Evolutionary conservation across 176 grass and related monocot genomes (phyloP).

Genomic region (Musa troglodytarum): DNA sequence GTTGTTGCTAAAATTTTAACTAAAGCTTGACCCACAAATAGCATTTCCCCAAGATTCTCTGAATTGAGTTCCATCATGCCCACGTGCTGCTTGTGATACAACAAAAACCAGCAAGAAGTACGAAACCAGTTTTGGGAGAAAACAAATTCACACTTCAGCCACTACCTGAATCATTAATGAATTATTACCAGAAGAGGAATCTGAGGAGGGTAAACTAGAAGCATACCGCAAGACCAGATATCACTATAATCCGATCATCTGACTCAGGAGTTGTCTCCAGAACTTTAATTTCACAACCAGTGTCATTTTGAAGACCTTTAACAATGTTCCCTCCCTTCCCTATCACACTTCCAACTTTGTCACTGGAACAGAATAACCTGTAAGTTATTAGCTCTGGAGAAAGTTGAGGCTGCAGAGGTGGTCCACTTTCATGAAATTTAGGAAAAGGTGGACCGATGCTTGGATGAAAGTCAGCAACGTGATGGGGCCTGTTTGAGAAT

Average conservation of each 20-base stretch:
- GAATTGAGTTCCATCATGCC: no score
- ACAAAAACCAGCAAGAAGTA: no score
- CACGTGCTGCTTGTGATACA: no score
- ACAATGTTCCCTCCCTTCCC: slow-evolving; percentile 79
- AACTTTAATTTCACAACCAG: slow-evolving; percentile 90
- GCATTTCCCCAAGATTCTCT: no score
- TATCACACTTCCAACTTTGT: slow-evolving; percentile 78
- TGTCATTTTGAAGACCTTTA: slow-evolving; percentile 77
- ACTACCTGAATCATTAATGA: no score
- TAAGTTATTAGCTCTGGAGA: slow-evolving; percentile 49
- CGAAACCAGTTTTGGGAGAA: no score
- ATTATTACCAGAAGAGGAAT: no score
- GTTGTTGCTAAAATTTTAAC: no score
- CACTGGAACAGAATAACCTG: slow-evolving; percentile 68
- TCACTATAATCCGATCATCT: slow-evolving; percentile 55
- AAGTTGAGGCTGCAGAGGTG: slow-evolving; percentile 35
- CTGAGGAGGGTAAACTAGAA: background rate
- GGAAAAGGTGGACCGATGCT: slow-evolving; percentile 39
- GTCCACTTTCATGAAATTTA: slow-evolving; percentile 38
- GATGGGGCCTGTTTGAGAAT: slow-evolving; percentile 33
- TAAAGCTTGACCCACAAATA: no score
- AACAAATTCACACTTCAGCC: no score
- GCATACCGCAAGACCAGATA: slow-evolving; percentile 81
- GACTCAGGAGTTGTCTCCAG: slow-evolving; percentile 57
- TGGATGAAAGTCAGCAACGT: slow-evolving; percentile 29